Evolutionary conservation across 257 asterid species (phyloP), one percentile per base, ranked within the genome.

Genomic region (Pogostemon cablin): DNA sequence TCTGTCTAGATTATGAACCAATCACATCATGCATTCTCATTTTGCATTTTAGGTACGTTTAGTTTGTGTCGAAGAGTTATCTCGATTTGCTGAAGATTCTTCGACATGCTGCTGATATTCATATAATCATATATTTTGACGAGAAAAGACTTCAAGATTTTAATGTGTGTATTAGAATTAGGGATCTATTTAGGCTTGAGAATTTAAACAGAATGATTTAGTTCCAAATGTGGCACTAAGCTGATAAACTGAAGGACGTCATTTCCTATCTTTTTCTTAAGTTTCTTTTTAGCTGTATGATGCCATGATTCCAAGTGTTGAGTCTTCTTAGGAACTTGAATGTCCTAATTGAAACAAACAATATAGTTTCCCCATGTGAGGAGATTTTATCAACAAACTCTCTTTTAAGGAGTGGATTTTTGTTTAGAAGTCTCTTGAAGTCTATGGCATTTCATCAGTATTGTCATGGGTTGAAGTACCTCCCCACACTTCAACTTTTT

Each of bases 191-290:
- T 37, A 41, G 35, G 25, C 50, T 25, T 58, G n/a, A 4, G 39
- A 52, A 43, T 20, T 65, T 35, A 44, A 69, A 64, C 66, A 38
- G 59, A 65, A 50, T 50, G 17, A 52, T 50, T 41, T 5, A 50
- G 3, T 25, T 4, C 49, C 54, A 46, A 42, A 34, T 40, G 64
- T 17, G 32, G 39, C 56, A 49, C 47, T 67, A 10, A 49, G 41
- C 38, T 11, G 67, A 42, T 34, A 41, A 32, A 37, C 50, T 38
- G 65, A 38, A 11, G 12, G 32, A 38, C 65, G 20, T 34, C 25
- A 32, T 38, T 47, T 8, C 20, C 10, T 53, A 53, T 15, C 4
- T 50, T 53, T 17, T 53, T 17, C 4, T 53, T 6, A 53, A 15
- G 34, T 52, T 52, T 52, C 59, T 53, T 52, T 15, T 50, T 48